Evolutionary conservation across 2,329 filamentous ascomycete species (phyloP), one percentile per base, ranked within the genome.

Genomic region (Allantophomopsis lycopodina): DNA sequence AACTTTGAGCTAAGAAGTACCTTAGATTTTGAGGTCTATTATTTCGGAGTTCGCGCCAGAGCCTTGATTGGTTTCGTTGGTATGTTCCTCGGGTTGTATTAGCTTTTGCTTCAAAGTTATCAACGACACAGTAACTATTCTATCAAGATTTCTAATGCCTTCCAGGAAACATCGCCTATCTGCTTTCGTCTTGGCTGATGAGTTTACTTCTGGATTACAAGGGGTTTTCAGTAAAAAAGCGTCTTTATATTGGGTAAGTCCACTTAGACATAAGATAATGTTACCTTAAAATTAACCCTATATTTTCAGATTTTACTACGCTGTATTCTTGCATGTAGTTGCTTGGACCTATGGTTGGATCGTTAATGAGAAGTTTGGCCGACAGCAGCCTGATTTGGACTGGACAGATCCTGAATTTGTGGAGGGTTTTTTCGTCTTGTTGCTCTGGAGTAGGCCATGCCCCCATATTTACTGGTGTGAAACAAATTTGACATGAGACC

Each of bases 1-100:
- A 28, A 12, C 7, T 28, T 3, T 28, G 8, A 12, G 11, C 23
- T 28, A 8, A 28, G 3, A 28, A 10, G 11, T 8, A 10, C 11
- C 23, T 6, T 7, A 41, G 42, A 61, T 39, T 47, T 63, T 1
- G 57, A 59, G 7, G 56, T 57, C 5, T 69, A 80, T 11, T 87
- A 77, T 76, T 83, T 86, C 50, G 70, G 68, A 2, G 82, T 86
- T 2, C 69, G 81, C 2, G 65, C 79, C 1, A 65, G 82, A 35
- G 79, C 82, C 0, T 60, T 87, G 2, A 68, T 67, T 13, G 64
- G 63, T 2, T 65, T 69, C 38, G 56, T 66, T 44, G 53, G 48
- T 30, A 62, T 63, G 42, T 59, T 64, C 63, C 1, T 67, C 63
- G 0, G 59, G 63, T 39, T 45, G 64, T 11, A 66, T 69, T 37